phyloP scores from a whole-genome alignment of 2,329 filamentous ascomycete genomes.

The Penicillium brasilianum region DNA sequence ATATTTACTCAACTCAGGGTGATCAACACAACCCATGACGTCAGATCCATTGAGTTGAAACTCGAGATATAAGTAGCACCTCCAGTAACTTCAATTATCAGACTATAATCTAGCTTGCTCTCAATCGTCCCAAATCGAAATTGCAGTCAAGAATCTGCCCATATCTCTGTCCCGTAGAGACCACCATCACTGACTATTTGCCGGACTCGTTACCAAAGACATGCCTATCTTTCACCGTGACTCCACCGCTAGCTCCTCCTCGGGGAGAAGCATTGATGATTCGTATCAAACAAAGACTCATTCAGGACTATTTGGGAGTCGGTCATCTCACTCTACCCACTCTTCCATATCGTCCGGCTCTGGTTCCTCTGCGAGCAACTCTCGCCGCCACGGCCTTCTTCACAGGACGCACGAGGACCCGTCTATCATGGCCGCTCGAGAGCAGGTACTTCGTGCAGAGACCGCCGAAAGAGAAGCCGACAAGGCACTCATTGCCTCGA shows the following conservation, averaged over 20 bases:
- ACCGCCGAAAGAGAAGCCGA: constrained; percentile 69
- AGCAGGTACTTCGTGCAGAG: constrained; percentile 68
- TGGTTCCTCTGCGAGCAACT: constrained; percentile 31
- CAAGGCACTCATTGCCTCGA: constrained; percentile 63
- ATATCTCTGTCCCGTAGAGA: not conserved
- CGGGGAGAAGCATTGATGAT: constrained; percentile 26
- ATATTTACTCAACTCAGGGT: not conserved
- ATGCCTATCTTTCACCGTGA: constrained; percentile 35
- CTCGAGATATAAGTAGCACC: not conserved
- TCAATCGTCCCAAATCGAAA: not conserved
- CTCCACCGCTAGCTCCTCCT: constrained; percentile 30
- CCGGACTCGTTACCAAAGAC: not conserved
- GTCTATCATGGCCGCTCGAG: constrained; percentile 64
- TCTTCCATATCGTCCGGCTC: constrained; percentile 34
- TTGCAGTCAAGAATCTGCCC: not conserved
- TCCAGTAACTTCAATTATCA: not conserved
- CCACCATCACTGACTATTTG: not conserved
- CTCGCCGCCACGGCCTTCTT: constrained; percentile 44
- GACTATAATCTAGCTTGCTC: not conserved
- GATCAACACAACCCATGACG: not conserved
- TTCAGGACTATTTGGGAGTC: constrained; percentile 43
- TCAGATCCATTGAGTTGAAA: not conserved
- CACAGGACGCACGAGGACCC: constrained; percentile 62
- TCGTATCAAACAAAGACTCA: constrained; percentile 27
- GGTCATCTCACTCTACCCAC: constrained; percentile 39